Evolutionary conservation across 2,329 filamentous ascomycete species (phyloP).

Genomic region (Chaetomium sp.): DNA sequence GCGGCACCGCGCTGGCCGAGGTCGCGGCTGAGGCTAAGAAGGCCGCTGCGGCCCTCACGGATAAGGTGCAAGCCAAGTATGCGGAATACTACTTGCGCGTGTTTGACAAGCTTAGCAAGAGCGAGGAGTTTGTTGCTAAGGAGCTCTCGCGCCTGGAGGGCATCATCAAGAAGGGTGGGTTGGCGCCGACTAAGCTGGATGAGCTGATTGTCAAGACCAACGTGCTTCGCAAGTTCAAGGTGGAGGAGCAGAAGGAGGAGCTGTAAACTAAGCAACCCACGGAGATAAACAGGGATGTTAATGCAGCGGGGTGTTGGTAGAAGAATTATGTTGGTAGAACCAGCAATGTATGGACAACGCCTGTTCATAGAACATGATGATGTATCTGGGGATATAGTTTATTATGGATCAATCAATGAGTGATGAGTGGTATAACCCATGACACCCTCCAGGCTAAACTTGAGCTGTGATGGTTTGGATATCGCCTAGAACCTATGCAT

Average conservation of each 20-base stretch:
- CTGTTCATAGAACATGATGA: not conserved
- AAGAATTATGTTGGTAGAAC: not conserved
- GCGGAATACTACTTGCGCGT: conserved; percentile 92
- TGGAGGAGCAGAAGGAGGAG: conserved; percentile 59
- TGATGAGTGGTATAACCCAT: no score
- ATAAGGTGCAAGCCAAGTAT: conserved; percentile 62
- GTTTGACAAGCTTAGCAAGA: conserved; percentile 74
- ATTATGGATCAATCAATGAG: no score
- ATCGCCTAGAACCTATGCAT: not conserved
- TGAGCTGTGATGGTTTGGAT: no score
- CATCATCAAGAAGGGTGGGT: conserved; percentile 77
- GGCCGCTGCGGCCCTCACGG: conserved; percentile 59
- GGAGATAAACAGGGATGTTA: not conserved
- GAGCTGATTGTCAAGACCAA: conserved; percentile 83
- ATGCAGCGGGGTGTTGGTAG: no score
- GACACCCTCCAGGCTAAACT: no score
- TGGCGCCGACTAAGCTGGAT: conserved; percentile 80
- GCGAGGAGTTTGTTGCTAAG: conserved; percentile 74
- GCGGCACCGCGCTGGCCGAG: conserved; percentile 54
- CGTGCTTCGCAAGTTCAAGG: conserved; percentile 72
- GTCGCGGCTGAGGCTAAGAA: conserved; percentile 67
- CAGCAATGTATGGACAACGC: conserved; percentile 7
- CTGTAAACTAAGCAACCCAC: conserved; percentile 42
- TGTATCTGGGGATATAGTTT: no score
- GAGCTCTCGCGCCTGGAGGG: conserved; percentile 74